Evolutionary conservation across 257 asterid genomes (phyloP), one percentile per base, ranked within the genome.

Genomic region (Oldenlandia corymbosa): DNA sequence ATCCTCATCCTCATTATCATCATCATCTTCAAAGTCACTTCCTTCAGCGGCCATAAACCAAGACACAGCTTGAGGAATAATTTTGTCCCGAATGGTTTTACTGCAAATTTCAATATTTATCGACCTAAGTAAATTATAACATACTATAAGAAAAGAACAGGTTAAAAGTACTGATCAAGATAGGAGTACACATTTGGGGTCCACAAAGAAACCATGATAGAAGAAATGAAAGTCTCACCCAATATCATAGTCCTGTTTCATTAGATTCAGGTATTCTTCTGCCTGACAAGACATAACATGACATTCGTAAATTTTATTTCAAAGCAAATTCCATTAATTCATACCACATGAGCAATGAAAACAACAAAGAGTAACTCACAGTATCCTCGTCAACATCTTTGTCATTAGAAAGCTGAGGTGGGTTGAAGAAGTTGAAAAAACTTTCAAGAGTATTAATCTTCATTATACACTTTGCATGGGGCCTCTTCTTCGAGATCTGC

Each of bases 171-270:
- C 18, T 28, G 54, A 49, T 5, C n/a, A 26, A 67, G 43, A 27
- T 49, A 59, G 10, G 17, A 57, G 32, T 17, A 37, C 20, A 52
- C 31, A 23, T 47, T 53, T 10, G 26, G 21, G 34, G 23, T 27
- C 64, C 59, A n/a, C 30, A n/a, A n/a, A n/a, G 24, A 51, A 36
- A 6, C 30, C 9, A 60, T 21, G 37, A 14, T 12, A 49, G 57
- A 59, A 43, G 7, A 60, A 36, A 48, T 31, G 21, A 30, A 52
- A n/a, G 11, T 71, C 91, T 71, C 64, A 90, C 97, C 95, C 95
- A 58, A 79, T 79, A 62, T 85, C 97, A 68, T 85, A 85, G 74
- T 90, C 97, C 74, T 87, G 90, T 77, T 90, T 94, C 92, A 90
- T 80, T 73, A 69, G 62, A 78, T 75, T 79, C 75, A 78, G 86